Evolutionary conservation across 2,329 filamentous ascomycete genomes (phyloP), one percentile per base, ranked within the genome.

Genomic region (Paraconiothyrium sp.): DNA sequence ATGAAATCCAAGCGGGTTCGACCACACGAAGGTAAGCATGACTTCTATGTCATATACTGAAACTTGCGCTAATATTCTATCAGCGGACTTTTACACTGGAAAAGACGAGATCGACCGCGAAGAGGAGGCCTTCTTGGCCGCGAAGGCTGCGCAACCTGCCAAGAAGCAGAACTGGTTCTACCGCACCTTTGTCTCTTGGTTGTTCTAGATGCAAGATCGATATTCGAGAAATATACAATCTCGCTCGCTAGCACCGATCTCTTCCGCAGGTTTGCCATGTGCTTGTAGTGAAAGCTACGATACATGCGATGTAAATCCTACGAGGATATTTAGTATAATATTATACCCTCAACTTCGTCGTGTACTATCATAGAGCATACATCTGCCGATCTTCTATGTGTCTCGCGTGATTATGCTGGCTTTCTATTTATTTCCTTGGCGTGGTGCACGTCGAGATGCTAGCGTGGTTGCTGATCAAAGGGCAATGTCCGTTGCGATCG

Each of bases 41-140:
- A 7, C 14, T 11, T 22, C 14, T 13, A 13, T 37, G n/a, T 81
- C 90, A 0, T 79, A 85, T 62, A 22, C 3, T 11, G 20, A 81
- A 90, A 0, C 79, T 85, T 61, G 83, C 87, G 41, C 39, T 44
- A 22, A 44, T 11, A 1, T 55, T 30, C 7, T 16, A 16, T 9
- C 24, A 69, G 89, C 85, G 35, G 90, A 93, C 81, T 86, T 93
- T 64, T 92, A 86, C 80, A 86, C 86, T 0, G 91, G 90, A 71
- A 93, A 92, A 82, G 89, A 90, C 57, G 83, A 86, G 62, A 90
- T 92, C 66, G 90, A 92, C 77, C 83, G 87, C 9, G 90, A 93
- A 72, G 91, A 93, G 80, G 85, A 87, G 62, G 88, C 87, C 64
- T 93, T 90, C 79, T 70, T 92, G 58, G 89, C 86, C 11, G 72